A percentile compares a stretch with the other conserved stretches of the same genome.
Evolutionary conservation across 768 basidiomycete genomes (phyloP).

Genomic region (Amanita thiersii): DNA sequence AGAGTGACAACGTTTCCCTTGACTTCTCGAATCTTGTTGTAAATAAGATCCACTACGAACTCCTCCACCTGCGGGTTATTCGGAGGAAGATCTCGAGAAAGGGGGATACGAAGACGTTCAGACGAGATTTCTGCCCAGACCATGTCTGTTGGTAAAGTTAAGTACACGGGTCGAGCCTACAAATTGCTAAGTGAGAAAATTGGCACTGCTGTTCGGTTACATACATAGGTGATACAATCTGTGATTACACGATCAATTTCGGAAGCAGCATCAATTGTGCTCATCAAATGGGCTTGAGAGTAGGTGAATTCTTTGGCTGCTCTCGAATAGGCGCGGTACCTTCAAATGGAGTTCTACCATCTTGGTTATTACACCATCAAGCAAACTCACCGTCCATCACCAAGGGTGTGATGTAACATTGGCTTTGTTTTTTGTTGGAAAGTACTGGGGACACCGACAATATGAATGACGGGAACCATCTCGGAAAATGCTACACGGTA

Average conservation of each 20-base stretch:
- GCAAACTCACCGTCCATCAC: slow-evolving; percentile 55
- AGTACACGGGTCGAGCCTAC: slow-evolving; percentile 80
- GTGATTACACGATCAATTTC: slow-evolving; percentile 77
- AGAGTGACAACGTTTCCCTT: slow-evolving; percentile 66
- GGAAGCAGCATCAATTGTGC: slow-evolving; percentile 44
- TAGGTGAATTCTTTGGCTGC: slow-evolving; percentile 71
- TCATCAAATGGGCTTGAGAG: slow-evolving; percentile 53
- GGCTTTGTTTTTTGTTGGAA: slow-evolving; percentile 62
- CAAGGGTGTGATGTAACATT: slow-evolving; percentile 83
- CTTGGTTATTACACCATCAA: background rate
- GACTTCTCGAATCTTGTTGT: slow-evolving; percentile 53
- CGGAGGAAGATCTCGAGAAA: slow-evolving; percentile 36
- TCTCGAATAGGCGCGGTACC: slow-evolving; percentile 73
- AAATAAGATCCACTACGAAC: slow-evolving; percentile 69
- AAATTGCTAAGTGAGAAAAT: background rate
- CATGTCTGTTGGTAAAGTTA: slow-evolving; percentile 81
- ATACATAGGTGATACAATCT: slow-evolving; percentile 52
- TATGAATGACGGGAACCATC: slow-evolving; percentile 83
- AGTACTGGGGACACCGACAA: slow-evolving; percentile 79
- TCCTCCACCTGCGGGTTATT: slow-evolving; percentile 54
- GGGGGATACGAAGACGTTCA: slow-evolving; percentile 51
- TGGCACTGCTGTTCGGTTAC: slow-evolving; percentile 9
- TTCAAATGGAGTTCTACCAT: slow-evolving; percentile 15
- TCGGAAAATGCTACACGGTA: slow-evolving; percentile 60
- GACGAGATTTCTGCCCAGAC: slow-evolving; percentile 61